Percentiles rank a stretch among this genome's conserved stretches.
phyloP scores from a whole-genome alignment of 805 yeast genomes.

The Starmerella powellii region DNA sequence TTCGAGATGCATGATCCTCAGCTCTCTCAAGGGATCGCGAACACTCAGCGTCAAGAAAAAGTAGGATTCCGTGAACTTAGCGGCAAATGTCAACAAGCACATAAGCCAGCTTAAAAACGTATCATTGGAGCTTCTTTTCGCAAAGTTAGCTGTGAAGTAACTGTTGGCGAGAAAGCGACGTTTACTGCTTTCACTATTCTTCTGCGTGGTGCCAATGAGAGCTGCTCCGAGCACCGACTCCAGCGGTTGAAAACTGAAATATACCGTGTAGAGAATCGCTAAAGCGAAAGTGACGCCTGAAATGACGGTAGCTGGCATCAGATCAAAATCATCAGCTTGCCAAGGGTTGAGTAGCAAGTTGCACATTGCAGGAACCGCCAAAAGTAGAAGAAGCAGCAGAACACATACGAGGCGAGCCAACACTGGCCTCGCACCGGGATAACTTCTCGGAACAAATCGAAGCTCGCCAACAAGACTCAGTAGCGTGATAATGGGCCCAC shows the following conservation, averaged over 20 bases:
- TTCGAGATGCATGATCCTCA: constrained; percentile 42
- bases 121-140: constrained; percentile 41
- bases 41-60: constrained; percentile 63
- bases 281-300: constrained; percentile 46
- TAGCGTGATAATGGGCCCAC: constrained; percentile 47
- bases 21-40: constrained; percentile 60
- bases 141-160: constrained; percentile 50
- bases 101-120: constrained; percentile 52
- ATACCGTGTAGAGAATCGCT: constrained; percentile 42
- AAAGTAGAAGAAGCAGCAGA: constrained; percentile 34
- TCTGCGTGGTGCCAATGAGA: neutral
- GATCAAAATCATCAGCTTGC: constrained; percentile 6
- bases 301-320: constrained; percentile 27
- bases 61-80: constrained; percentile 66
- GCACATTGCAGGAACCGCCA: constrained; percentile 16
- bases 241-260: constrained; percentile 52
- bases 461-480: constrained; percentile 47
- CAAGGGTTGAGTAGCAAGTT: constrained; percentile 17
- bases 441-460: constrained; percentile 54
- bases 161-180: constrained; percentile 38
- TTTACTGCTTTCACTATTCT: constrained; percentile 10
- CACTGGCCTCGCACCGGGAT: constrained; percentile 61
- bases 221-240: constrained; percentile 39
- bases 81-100: constrained; percentile 55
- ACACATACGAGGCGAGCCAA: constrained; percentile 36